A percentile compares a stretch with the other conserved stretches of the same genome.
Conservation (phyloP, 164 flowering plant genomes). For the Dillenia suffruticosa region DNA sequence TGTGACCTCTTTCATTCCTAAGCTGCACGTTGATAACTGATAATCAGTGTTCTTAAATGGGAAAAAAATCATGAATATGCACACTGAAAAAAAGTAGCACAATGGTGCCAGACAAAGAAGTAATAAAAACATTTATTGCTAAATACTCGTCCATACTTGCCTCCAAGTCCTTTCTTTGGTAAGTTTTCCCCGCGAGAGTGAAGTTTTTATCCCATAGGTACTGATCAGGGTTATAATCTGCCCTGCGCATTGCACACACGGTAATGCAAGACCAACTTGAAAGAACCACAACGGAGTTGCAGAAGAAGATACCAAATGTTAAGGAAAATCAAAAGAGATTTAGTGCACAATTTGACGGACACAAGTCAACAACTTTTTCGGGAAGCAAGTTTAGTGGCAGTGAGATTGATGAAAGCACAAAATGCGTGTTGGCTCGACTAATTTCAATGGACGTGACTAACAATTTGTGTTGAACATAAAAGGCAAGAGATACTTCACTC, state of each 20-base stretch:
- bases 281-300: too few relatives aligned
- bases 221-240: slow-evolving; percentile 89
- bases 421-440: too few relatives aligned
- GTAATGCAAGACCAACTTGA: not conserved
- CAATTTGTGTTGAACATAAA: too few relatives aligned
- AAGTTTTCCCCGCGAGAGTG: slow-evolving; percentile 78
- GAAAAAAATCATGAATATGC: not conserved
- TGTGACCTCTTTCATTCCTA: slow-evolving; percentile 61
- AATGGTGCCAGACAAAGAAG: slow-evolving; percentile 1
- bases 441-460: too few relatives aligned
- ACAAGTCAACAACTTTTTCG: too few relatives aligned
- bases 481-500: too few relatives aligned
- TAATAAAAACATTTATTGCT: slow-evolving; percentile 14
- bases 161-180: slow-evolving; percentile 87
- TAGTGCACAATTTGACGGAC: too few relatives aligned
- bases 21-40: slow-evolving; percentile 36
- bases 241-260: slow-evolving; percentile 46
- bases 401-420: too few relatives aligned
- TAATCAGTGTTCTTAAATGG: too few relatives aligned
- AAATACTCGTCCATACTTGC: slow-evolving; percentile 66
- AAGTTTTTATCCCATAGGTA: slow-evolving; percentile 91
- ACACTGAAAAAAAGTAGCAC: not conserved
- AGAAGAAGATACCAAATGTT: too few relatives aligned
- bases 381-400: too few relatives aligned
- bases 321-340: too few relatives aligned